Evolutionary conservation across 306 rosid species (phyloP), one percentile per base, ranked within the genome.

Genomic region (Corylus avellana): DNA sequence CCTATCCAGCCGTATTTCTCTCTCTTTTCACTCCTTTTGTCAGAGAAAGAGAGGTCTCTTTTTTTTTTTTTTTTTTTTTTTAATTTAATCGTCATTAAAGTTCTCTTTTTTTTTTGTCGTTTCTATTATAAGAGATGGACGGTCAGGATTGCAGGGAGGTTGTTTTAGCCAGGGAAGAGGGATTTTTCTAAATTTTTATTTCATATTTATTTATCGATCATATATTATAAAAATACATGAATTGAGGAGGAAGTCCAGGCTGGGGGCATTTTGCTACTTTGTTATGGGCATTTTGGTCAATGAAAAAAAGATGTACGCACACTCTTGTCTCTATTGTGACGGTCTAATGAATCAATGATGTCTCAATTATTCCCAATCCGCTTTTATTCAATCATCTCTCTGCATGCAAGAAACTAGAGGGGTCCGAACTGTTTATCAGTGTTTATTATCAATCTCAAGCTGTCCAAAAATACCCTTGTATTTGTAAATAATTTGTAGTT

Each of bases 111-210:
- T 50, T 50, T 56, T 22, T 27, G 77, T 68, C 77, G 82, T 82
- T 62, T n/a, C 11, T 82, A 81, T 84, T 54, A 70, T 63, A 44
- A 78, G 67, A 78, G 67, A 78, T 75, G 76, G 59, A 80, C 63
- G 87, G 87, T 72, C 78, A 79, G 25, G 84, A 82, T 80, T 74
- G 78, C 82, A 37, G 57, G 59, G 53, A 58, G 55, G 79, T 63
- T 61, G 49, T 25, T 22, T 22, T 22, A 22, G 25, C 25, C 25
- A 42, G 50, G 54, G 5, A 51, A 55, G 71, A 72, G 85, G 59
- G 22, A 44, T 55, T n/a, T 57, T 67, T 70, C 18, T 58, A 66
- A n/a, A 56, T 54, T 10, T 10, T 20, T 9, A 62, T 58, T 55
- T 75, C 39, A 12, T 29, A 17, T 35, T 39, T 73, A 46, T 39